Evolutionary conservation across 179 eudicot genomes (phyloP).

Genomic region (Spinacia oleracea): DNA sequence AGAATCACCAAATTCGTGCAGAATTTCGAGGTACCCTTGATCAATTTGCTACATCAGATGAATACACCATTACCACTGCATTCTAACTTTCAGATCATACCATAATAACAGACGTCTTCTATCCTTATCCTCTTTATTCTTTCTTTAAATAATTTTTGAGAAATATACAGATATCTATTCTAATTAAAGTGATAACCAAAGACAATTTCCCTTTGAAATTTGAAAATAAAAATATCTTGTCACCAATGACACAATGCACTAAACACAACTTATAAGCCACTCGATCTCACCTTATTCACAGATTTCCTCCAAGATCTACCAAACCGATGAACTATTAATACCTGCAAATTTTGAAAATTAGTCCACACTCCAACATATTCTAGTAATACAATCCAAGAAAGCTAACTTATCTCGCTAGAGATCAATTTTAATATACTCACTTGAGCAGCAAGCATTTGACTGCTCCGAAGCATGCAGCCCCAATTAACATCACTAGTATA

Average conservation of each 20-base stretch:
- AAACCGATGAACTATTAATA: conserved; percentile 62
- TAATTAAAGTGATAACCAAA: not conserved
- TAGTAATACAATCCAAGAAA: not conserved
- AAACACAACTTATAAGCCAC: not conserved
- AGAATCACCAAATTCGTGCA: conserved; percentile 82
- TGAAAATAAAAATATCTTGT: not conserved
- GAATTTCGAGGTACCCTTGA: conserved; percentile 60
- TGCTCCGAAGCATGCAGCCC: conserved; percentile 99
- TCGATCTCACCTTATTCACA: conserved; percentile 52
- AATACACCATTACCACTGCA: not conserved
- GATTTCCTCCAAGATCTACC: conserved; percentile 92
- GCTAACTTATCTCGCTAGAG: not conserved
- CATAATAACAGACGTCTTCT: not conserved
- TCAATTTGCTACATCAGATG: conserved; percentile 61
- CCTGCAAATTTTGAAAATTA: conserved; percentile 46
- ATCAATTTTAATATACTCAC: conserved; percentile 30
- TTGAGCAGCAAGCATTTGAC: conserved; percentile 98
- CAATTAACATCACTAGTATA: conserved; percentile 91
- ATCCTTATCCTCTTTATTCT: not conserved
- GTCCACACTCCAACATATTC: not conserved
- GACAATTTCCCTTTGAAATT: not conserved
- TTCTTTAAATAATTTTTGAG: not conserved
- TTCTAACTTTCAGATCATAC: not conserved
- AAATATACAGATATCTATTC: not conserved
- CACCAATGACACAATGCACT: not conserved